Conservation (phyloP, 495 filamentous ascomycete species). For the Hyaloscypha variabilis region DNA sequence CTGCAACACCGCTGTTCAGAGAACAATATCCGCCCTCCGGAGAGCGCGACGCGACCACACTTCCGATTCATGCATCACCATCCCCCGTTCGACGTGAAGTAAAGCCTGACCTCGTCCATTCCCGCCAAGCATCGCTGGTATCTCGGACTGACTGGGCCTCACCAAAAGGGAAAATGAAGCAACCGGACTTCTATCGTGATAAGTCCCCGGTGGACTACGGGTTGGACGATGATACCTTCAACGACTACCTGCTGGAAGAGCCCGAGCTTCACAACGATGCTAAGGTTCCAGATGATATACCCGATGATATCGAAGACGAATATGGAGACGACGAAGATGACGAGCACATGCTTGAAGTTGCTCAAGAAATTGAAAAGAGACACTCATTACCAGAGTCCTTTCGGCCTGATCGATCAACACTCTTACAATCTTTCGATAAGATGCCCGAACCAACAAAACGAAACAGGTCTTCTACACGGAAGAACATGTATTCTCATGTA, state of each 20-base stretch:
- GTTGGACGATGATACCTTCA: constrained; percentile 23
- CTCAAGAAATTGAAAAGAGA: constrained; percentile 56
- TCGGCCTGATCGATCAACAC: not conserved
- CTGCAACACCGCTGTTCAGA: not conserved
- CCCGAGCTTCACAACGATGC: constrained; percentile 13
- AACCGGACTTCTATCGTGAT: constrained; percentile 24
- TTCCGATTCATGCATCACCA: not conserved
- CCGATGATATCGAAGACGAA: constrained; percentile 46
- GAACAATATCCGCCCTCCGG: not conserved
- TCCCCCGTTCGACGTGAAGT: constrained; percentile 13
- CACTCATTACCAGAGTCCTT: constrained; percentile 33
- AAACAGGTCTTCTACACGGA: constrained; percentile 38
- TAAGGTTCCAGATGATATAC: not conserved
- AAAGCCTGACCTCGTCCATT: not conserved
- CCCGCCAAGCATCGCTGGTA: not conserved
- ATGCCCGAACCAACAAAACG: constrained; percentile 12
- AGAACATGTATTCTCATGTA: constrained; percentile 41
- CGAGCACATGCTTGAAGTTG: constrained; percentile 68
- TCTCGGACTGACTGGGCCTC: not conserved
- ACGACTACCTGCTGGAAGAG: constrained; percentile 23
- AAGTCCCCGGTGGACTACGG: constrained; percentile 15
- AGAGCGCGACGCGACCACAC: not conserved
- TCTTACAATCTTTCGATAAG: not conserved
- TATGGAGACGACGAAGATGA: constrained; percentile 69
- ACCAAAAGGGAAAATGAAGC: constrained; percentile 3